These are phyloP conservation scores for Candida glucosophila DNA, from an alignment of 1,139 yeast species.

Conservation along the genomic window DNA sequence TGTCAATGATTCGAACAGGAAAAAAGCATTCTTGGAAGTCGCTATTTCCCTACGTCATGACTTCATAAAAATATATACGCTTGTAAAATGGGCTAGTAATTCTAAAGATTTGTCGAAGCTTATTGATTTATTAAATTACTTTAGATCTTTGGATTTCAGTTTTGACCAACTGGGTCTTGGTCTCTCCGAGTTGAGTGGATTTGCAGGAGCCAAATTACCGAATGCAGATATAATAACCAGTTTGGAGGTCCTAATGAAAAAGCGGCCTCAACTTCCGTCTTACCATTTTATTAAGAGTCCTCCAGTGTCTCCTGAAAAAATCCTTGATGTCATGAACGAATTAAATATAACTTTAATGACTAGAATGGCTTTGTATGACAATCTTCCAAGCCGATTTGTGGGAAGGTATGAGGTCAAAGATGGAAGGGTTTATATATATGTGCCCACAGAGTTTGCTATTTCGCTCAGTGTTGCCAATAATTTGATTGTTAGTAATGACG, in stretches of 20 bases:
- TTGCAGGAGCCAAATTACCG: conserved; percentile 80
- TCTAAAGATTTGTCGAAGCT: conserved; percentile 62
- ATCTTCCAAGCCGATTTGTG: conserved; percentile 55
- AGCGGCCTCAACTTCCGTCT: conserved; percentile 69
- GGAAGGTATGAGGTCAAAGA: conserved; percentile 53
- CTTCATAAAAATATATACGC: conserved; percentile 72
- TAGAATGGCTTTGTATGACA: conserved; percentile 58
- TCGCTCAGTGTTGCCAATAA: conserved; percentile 56
- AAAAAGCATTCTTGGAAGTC: conserved; percentile 58
- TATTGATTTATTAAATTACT: conserved; percentile 83
- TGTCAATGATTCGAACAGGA: conserved; percentile 52
- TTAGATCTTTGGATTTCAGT: conserved; percentile 65
- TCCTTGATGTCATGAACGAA: conserved; percentile 56
- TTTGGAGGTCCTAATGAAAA: conserved; percentile 70
- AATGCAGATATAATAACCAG: conserved; percentile 85
- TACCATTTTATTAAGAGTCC: conserved; percentile 49
- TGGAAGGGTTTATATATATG: conserved; percentile 66
- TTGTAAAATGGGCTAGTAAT: conserved; percentile 78
- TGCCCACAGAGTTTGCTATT: conserved; percentile 60
- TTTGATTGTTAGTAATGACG: conserved; percentile 39
- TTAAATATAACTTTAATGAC: conserved; percentile 68
- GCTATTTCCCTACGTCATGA: conserved; percentile 71
- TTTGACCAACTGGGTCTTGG: conserved; percentile 51
- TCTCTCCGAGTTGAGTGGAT: conserved; percentile 49
- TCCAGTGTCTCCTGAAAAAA: conserved; percentile 45